Base-by-base conservation (phyloP, 495 filamentous ascomycete genomes). In the Penicillium egyptiacum region DNA sequence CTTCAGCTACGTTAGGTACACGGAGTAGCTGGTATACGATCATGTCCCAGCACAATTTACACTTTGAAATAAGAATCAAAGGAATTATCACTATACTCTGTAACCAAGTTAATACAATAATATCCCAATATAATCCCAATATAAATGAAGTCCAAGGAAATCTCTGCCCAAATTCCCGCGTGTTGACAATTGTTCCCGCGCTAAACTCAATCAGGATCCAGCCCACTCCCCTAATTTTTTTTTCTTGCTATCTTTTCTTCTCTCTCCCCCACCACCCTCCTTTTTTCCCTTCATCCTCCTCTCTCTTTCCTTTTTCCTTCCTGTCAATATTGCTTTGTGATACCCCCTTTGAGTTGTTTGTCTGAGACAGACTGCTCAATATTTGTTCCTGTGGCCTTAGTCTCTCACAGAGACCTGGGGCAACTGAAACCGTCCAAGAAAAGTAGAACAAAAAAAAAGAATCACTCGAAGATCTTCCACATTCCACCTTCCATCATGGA, bases 401-500 rank as follows among this genome's bases (percentile, higher is more conserved):
- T 45, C 40, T 50, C 42, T 43, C 31, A 33, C 46, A 47, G 58
- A 64, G 64, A 46, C 61, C 56, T 62, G 65, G 69, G 72, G 70
- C 61, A 37, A 28, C 50, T 52, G 35, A 28, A 30, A 31, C n/a
- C 5, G 14, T 45, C 19, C 10, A 33, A 14, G 11, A 33, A 28
- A 28, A 51, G 26, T 8, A 28, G 26, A 28, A 28, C 26, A 23
- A 30, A 31, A 20, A 26, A 28, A 23, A 17, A 50, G 33, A 31
- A 33, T 14, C 35, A n/a, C 7, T 8, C 1, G 25, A 44, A 58
- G 41, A 22, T 16, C 12, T 26, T 47, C n/a, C 23, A 47, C 23
- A 46, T 62, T 30, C 44, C 7, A 19, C 17, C 4, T 57, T 49
- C 37, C 57, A 70, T 60, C 67, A 92, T 92, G 88, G 87, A 91